Base-by-base conservation (phyloP, 1,139 yeast species). In the Nakaseomyces kungkrabaensis region DNA sequence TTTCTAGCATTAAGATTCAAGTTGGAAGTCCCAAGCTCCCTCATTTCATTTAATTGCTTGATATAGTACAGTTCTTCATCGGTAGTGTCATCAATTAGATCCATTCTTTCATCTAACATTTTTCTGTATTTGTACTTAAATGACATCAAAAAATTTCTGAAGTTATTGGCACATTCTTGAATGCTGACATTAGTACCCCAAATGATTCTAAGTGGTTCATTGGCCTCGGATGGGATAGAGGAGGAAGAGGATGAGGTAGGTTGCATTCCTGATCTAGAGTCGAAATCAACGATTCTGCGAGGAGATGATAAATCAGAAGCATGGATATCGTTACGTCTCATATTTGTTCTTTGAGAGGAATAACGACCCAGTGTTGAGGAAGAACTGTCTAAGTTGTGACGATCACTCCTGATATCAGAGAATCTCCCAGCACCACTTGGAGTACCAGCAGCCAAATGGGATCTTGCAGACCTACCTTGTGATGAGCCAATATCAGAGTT, bases 101-200 rank as follows among this genome's bases (percentile, higher is more conserved):
- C 52, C 26, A 63, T 68, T 46, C 72, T 72, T 26, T 74, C 79
- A 55, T 85, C 92, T 56, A 75, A 65, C 13, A 70, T 69, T 61
- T 78, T 79, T 56, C 97, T 77, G 68, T 86, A 82, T 61, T 83
- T 86, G 68, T 77, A 72, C 65, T 87, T 87, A 74, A 88, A 92
- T 25, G 85, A 78, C 80, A 85, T 82, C 60, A 92, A 71, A 59
- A 92, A 94, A 56, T 83, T 84, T 56, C 95, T 76, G 70, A 92
- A 92, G 48, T 78, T 75, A 57, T 80, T 82, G 48, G 87, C 78
- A 60, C 92, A 83, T 62, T 92, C 96, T 60, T 82, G 86, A 60
- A 94, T 89, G 42, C 95, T 85, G 32, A 92, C 96, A 64, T 92
- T 90, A 1, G 99, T 92, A 67, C 99, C 99, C 99, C 99, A 92